phyloP scores from a whole-genome alignment of 306 rosid genomes.

The Fragaria nilgerrensis region DNA sequence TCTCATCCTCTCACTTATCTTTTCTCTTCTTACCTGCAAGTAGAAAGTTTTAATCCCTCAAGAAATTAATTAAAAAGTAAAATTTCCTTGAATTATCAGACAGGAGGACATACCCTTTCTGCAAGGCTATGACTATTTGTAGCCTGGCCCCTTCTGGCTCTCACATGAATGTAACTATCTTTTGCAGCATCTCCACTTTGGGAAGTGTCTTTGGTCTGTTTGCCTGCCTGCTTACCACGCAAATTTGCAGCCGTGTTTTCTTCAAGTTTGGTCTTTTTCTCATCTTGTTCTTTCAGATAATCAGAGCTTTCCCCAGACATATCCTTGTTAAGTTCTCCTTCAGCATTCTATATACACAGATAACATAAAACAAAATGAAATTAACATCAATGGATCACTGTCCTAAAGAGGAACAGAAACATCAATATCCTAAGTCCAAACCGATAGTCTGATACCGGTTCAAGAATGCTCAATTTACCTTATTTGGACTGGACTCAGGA shows the following conservation, averaged over 20 bases:
- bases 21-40: conserved; percentile 92
- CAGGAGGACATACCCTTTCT: conserved; percentile 67
- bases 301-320: conserved; percentile 57
- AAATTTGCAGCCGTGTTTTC: conserved; percentile 45
- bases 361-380: conserved; percentile 30
- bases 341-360: conserved; percentile 52
- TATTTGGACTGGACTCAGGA: conserved; percentile 57
- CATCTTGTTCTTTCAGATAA: conserved; percentile 56
- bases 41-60: conserved; percentile 13
- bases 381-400: conserved; percentile 24
- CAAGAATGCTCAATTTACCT: conserved; percentile 43
- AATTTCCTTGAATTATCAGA: conserved; percentile 10
- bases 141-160: conserved; percentile 99
- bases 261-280: conserved; percentile 59
- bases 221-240: conserved; percentile 57
- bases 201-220: conserved; percentile 70
- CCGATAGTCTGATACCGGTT: conserved; percentile 5
- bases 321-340: conserved; percentile 54
- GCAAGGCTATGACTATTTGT: conserved; percentile 99
- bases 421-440: conserved; percentile 11
- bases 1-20: conserved; percentile 97
- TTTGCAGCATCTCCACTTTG: conserved; percentile 65
- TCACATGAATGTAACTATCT: conserved; percentile 88
- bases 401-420: conserved; percentile 22
- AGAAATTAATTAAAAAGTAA: not conserved